Conservation (phyloP, 2,329 filamentous ascomycete species). For the Fusarium sp. region DNA sequence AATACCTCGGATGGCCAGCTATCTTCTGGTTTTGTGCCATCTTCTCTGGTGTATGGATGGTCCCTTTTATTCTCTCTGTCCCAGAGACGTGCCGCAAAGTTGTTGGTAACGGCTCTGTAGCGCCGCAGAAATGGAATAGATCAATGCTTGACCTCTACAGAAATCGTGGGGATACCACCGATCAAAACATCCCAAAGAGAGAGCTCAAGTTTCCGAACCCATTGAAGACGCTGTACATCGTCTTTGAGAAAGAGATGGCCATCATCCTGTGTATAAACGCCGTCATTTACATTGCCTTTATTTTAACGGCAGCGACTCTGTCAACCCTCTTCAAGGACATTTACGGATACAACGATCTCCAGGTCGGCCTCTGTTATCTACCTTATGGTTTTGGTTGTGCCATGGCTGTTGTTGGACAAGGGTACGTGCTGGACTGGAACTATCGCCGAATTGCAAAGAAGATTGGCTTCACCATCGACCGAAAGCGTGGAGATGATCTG, state of each 20-base stretch:
- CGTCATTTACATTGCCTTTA: conserved; percentile 69
- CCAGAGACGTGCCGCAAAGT: conserved; percentile 72
- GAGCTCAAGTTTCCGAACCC: conserved; percentile 69
- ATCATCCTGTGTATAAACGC: conserved; percentile 66
- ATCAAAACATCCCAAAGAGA: conserved; percentile 53
- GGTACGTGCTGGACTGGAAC: conserved; percentile 74
- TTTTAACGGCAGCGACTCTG: conserved; percentile 66
- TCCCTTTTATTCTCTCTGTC: conserved; percentile 68
- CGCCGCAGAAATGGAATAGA: conserved; percentile 69
- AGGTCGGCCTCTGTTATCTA: conserved; percentile 68
- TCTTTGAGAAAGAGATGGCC: conserved; percentile 70
- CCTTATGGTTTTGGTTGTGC: conserved; percentile 67
- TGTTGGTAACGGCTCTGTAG: conserved; percentile 73
- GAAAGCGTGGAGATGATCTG: conserved; percentile 67
- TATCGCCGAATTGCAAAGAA: conserved; percentile 75
- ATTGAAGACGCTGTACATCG: conserved; percentile 65
- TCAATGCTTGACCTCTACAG: conserved; percentile 65
- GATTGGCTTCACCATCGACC: conserved; percentile 71
- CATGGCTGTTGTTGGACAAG: conserved; percentile 65
- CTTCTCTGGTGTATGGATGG: conserved; percentile 62
- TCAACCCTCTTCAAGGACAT: conserved; percentile 65
- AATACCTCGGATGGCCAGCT: conserved; percentile 75
- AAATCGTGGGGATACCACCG: conserved; percentile 54
- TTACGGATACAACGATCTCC: conserved; percentile 64
- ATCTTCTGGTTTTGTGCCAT: conserved; percentile 79